phyloP scores from a whole-genome alignment of 169 alveolate genomes.

The Cryptosporidium tyzzeri region DNA sequence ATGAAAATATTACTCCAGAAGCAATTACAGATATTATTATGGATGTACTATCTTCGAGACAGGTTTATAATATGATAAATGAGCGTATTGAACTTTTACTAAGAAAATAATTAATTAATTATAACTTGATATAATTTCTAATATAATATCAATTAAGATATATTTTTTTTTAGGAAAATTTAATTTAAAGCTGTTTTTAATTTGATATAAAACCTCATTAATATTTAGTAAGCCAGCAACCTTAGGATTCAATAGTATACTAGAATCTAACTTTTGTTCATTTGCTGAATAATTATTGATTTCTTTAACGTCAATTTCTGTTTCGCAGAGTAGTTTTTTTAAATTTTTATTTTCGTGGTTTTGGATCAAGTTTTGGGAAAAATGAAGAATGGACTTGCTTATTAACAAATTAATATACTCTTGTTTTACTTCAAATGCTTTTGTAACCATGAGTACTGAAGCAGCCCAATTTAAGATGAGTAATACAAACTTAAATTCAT shows the following conservation, averaged over 20 bases:
- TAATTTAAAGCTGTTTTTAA: conserved; percentile 27
- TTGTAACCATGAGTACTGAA: conserved; percentile 11
- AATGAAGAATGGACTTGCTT: neutral
- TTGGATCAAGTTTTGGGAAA: neutral
- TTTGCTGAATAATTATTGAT: neutral
- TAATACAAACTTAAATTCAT: conserved; percentile 14
- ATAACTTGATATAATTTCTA: neutral
- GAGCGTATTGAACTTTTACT: conserved; percentile 53
- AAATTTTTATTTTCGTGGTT: neutral
- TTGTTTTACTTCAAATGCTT: neutral
- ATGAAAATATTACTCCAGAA: conserved; percentile 46
- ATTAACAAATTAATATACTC: neutral
- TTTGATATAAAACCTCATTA: neutral
- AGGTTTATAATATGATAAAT: conserved; percentile 61
- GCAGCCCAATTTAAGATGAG: conserved; percentile 7
- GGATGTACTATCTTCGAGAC: conserved; percentile 64
- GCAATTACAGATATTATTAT: conserved; percentile 33
- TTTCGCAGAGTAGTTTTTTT: neutral
- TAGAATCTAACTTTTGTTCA: neutral
- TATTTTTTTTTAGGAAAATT: neutral
- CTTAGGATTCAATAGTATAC: neutral
- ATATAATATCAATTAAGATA: conserved; percentile 19
- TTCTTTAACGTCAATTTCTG: neutral
- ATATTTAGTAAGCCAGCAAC: neutral
- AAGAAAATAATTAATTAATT: conserved; percentile 7